Percentiles rank a stretch among this genome's conserved stretches.
Conservation (phyloP, 129 eudicot species). For the Pseudognaphalium luteoalbum region DNA sequence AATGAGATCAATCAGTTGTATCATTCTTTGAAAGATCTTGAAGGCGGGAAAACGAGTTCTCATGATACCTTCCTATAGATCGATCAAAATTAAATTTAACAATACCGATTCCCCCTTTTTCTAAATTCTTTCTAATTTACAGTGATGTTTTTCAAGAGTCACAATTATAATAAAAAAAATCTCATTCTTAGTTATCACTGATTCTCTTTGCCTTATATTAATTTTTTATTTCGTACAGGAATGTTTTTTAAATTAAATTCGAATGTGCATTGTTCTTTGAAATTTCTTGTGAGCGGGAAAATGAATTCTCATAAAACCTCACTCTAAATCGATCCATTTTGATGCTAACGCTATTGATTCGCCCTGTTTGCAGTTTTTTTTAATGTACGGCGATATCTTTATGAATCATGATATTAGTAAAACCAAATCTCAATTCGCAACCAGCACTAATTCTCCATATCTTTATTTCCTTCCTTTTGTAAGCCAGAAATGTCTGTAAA, state of each 20-base stretch:
- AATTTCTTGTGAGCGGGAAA: background rate
- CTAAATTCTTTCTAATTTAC: background rate
- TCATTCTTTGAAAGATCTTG: background rate
- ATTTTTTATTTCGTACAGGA: background rate
- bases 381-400: background rate
- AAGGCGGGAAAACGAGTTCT: background rate
- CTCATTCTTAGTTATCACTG: background rate
- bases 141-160: background rate
- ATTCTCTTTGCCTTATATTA: background rate
- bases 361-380: background rate
- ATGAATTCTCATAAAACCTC: background rate
- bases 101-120: background rate
- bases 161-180: conserved; percentile 1
- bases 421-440: background rate
- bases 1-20: background rate
- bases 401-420: background rate
- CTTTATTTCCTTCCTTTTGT: background rate
- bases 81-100: background rate
- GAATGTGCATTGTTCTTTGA: background rate
- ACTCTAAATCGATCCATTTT: background rate
- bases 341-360: background rate
- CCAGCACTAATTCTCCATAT: background rate
- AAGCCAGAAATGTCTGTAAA: background rate
- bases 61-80: background rate
- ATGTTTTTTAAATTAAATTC: background rate